Evolutionary conservation across 306 rosid species (phyloP), one percentile per base, ranked within the genome.

Genomic region (Mucuna pruriens): DNA sequence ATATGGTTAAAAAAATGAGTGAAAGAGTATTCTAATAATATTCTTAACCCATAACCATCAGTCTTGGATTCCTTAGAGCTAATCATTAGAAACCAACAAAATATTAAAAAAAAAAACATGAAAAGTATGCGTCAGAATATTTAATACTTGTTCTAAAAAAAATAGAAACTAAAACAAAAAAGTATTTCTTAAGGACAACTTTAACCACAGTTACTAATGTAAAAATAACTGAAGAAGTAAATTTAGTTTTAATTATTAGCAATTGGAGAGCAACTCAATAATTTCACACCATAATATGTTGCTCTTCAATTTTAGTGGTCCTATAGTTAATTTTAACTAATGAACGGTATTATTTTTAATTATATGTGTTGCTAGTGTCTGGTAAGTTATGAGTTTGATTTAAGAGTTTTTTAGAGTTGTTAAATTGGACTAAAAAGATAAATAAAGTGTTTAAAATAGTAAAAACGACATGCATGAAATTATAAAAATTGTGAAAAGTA

Each of bases 11-110:
- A 64, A 64, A 2, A 15, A 25, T 22, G 4, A 3, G 26, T 17
- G n/a, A 38, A 36, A 36, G 9, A 17, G 49, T 34, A 17, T 65
- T 64, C 15, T 34, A n/a, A 64, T 34, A n/a, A 64, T 64, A 64
- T 65, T 65, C 31, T 65, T 31, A 63, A 36, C 19, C 71, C 48
- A 64, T n/a, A n/a, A n/a, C n/a, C 9, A 34, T 67, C 49, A 67
- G 11, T 67, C 54, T 67, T 22, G 54, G 54, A 40, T 67, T 67
- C 73, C 73, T 39, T 20, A 19, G 52, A 39, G n/a, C n/a, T 67
- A 67, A 67, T 67, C 52, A 67, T 39, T 67, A 67, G 74, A 40
- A 40, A 39, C 36, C 34, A 11, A 67, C 36, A 67, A 17, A 65
- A 63, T 34, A 63, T 31, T 61, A 1, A 13, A 13, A 13, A 62